Base-by-base conservation (phyloP, 2,329 filamentous ascomycete species). In the Alternaria conjuncta region DNA sequence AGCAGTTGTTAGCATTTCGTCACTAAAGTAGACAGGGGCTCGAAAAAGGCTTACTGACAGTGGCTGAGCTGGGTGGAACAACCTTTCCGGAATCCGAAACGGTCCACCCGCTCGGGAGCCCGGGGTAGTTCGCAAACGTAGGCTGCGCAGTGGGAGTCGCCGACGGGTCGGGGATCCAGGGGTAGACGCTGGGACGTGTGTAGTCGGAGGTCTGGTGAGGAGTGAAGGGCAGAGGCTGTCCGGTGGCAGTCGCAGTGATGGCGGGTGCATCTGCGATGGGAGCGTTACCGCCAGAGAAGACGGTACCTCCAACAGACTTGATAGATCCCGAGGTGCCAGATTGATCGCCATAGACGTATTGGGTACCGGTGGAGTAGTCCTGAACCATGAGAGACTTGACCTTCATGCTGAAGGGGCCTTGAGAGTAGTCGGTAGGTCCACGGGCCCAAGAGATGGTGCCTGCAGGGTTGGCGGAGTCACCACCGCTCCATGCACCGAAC, bases 381-480 rank as follows among this genome's bases (percentile, higher is more conserved):
- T 90, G 90, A 45, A 97, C 88, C 58, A 86, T 84, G 71, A 97
- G 81, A 28, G 87, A 91, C 80, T 91, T 87, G 76, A 98, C 90
- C 57, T 87, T 83, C 94, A 98, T 98, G 67, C 86, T 89, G 83
- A 92, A 99, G 1, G 96, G 96, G 0, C 92, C 95, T 67, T 90
- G 76, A 61, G 86, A 86, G 83, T 96, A 99, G 82, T 97, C 89
- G 53, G 93, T 97, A 53, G 88, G 86, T 13, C 96, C 96, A 59
- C 91, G 88, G 60, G 96, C 92, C 96, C 96, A 99, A 68, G 89
- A 85, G 73, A 98, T 93, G 15, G 95, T 98, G 61, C 96, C 96
- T 13, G 86, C 79, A 1, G 89, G 76, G 79, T 98, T 97, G 26
- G 85, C 85, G 1, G 93, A 82, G 79, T 98, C 96, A 71, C 96